These are phyloP conservation scores for Volvox reticuliferus DNA, from an alignment of 139 green algal species.

Conservation along the genomic window DNA sequence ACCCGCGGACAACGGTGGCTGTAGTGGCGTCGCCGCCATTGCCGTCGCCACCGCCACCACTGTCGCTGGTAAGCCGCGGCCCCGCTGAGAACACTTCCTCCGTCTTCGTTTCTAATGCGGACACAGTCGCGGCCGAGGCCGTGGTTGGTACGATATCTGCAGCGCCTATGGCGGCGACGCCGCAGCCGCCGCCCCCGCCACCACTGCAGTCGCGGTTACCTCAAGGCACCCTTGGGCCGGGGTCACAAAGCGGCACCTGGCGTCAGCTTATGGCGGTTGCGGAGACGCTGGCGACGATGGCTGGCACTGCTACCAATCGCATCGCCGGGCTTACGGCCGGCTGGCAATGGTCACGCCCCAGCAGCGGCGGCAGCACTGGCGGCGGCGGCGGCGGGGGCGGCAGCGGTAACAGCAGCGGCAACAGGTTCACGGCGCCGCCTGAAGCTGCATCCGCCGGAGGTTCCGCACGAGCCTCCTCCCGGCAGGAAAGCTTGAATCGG, in stretches of 20 bases:
- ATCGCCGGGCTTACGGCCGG: neutral
- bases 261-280: neutral
- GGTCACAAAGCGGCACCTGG: neutral
- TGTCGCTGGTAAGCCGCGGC: neutral
- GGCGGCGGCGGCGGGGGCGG: neutral
- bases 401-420: neutral
- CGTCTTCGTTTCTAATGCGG: neutral
- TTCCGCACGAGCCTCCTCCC: neutral
- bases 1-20: neutral
- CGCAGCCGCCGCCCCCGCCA: neutral
- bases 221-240: neutral
- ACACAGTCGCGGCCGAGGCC: neutral
- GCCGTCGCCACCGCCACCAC: neutral
- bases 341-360: neutral
- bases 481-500: neutral
- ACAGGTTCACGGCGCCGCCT: neutral
- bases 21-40: neutral
- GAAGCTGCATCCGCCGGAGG: neutral
- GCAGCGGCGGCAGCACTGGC: neutral
- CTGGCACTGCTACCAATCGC: neutral
- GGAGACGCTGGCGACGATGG: neutral
- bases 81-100: neutral
- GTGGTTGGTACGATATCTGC: neutral
- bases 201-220: neutral
- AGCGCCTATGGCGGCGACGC: neutral